Evolutionary conservation across 768 basidiomycete species (phyloP), one percentile per base, ranked within the genome.

Genomic region (Gyrodon lividus): DNA sequence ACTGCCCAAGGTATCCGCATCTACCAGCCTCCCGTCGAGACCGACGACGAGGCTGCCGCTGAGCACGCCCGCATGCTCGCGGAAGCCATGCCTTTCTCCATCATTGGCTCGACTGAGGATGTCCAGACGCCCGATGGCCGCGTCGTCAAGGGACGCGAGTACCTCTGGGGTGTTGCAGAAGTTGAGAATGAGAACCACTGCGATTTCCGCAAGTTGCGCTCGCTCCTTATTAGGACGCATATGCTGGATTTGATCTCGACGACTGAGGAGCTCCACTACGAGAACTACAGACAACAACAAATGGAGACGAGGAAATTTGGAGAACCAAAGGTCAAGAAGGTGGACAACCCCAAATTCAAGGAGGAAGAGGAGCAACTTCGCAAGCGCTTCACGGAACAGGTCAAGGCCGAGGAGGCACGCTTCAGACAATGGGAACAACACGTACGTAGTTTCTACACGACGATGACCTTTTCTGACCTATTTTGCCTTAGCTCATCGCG

Each of bases 301-400:
- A 98, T 99, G 97, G 97, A 99, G 80, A 98, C 97, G 7, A 88
- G 97, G 73, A 98, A 98, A 74, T 96, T 94, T 59, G 97, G 95
- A 59, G 97, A 98, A 71, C 86, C 94, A 60, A 98, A 98, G 76
- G 92, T 95, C 64, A 95, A 92, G 83, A 98, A 98, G 77, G 79
- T 92, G 59, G 95, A 99, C 75, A 99, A 98, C 72, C 96, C 97
- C 62, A 98, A 98, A 74, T 99, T 96, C 86, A 95, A 95, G 78
- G 97, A 98, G 71, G 97, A 99, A 75, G 96, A 99, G 71, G 97
- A 99, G 72, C 80, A 86, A 52, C 83, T 98, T 55, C 81, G 96
- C 66, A 98, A 95, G 79, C 84, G 94, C 56, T 99, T 99, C 74
- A 99, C 97, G 26, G 97, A 99, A 73, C 97, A 99, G 76, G 97